phyloP scores from a whole-genome alignment of 768 basidiomycete species.

The Leccinellum luteum region DNA sequence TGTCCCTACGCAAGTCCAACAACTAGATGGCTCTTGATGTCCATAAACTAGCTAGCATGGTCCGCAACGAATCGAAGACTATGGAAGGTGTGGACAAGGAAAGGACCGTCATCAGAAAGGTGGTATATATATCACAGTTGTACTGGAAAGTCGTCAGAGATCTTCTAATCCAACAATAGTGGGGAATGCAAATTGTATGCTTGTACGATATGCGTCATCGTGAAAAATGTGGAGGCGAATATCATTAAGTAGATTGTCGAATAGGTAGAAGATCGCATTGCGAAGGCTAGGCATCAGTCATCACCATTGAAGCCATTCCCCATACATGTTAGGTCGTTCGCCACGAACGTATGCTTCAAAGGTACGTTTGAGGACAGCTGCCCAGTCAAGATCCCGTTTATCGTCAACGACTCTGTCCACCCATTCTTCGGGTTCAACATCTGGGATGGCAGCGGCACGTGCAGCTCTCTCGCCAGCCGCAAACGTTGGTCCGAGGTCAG shows the following conservation, averaged over 20 bases:
- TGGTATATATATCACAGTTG: slow-evolving; percentile 31
- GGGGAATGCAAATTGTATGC: slow-evolving; percentile 26
- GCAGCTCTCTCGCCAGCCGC: slow-evolving; percentile 68
- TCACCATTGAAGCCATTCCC: slow-evolving; percentile 68
- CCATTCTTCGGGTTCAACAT: slow-evolving; percentile 33
- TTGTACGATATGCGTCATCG: slow-evolving; percentile 26
- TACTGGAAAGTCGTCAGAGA: slow-evolving; percentile 20
- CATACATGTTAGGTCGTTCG: slow-evolving; percentile 94
- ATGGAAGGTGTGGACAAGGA: slow-evolving; percentile 25
- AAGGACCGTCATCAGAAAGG: slow-evolving; percentile 23
- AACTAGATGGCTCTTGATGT: slow-evolving; percentile 11
- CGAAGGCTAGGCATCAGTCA: slow-evolving; percentile 6
- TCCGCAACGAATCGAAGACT: slow-evolving; percentile 18
- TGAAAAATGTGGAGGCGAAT: slow-evolving; percentile 24
- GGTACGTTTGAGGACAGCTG: slow-evolving; percentile 90
- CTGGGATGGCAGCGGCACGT: slow-evolving; percentile 42
- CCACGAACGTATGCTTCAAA: slow-evolving; percentile 92
- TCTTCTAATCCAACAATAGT: slow-evolving; percentile 32
- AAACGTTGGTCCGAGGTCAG: slow-evolving; percentile 85
- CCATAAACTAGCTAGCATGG: slow-evolving; percentile 16
- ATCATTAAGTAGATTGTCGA: slow-evolving; percentile 32
- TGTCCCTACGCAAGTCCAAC: slow-evolving; percentile 19
- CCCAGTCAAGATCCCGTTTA: slow-evolving; percentile 85
- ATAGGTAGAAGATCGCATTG: slow-evolving; percentile 11
- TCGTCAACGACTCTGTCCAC: slow-evolving; percentile 55